Conservation (phyloP, 2,329 filamentous ascomycete species). For the Bipolaris zeicola region DNA sequence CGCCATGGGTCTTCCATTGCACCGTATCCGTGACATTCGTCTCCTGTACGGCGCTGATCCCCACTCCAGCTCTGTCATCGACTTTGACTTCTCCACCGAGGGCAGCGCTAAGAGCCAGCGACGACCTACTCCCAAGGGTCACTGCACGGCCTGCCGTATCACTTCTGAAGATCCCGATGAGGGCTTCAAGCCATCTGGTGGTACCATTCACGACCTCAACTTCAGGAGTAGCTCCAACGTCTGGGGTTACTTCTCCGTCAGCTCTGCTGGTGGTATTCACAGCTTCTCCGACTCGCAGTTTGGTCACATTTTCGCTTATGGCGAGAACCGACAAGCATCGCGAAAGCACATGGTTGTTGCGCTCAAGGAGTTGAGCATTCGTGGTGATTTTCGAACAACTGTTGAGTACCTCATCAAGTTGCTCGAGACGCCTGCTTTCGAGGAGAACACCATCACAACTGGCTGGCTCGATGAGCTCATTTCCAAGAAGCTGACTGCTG, state of each 20-base stretch:
- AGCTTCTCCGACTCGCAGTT: conserved; percentile 99
- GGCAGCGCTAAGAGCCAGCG: conserved; percentile 84
- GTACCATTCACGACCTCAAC: conserved; percentile 98
- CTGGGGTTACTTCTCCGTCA: conserved; percentile 99
- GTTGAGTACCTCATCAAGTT: conserved; percentile 99
- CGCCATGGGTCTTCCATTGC: conserved; percentile 96
- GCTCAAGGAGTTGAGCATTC: conserved; percentile 97
- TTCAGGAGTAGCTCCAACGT: conserved; percentile 99
- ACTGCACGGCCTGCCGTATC: conserved; percentile 98
- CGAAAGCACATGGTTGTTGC: conserved; percentile 99
- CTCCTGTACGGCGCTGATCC: conserved; percentile 95
- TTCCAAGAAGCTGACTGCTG: conserved; percentile 94
- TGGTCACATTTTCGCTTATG: conserved; percentile 98
- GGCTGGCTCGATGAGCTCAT: conserved; percentile 99
- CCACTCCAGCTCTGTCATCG: conserved; percentile 82
- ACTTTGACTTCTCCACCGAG: conserved; percentile 93
- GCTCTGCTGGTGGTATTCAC: conserved; percentile 95
- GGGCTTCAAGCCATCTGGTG: conserved; percentile 98
- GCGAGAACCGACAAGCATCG: conserved; percentile 94
- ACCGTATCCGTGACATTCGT: conserved; percentile 94
- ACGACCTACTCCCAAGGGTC: conserved; percentile 89
- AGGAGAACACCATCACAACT: conserved; percentile 98
- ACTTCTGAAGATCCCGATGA: conserved; percentile 98
- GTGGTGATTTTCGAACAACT: conserved; percentile 97
- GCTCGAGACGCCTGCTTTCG: conserved; percentile 95